A percentile compares a stretch with the other conserved stretches of the same genome.
phyloP scores from a whole-genome alignment of 805 yeast genomes.

The Pichia cephalocereana region DNA sequence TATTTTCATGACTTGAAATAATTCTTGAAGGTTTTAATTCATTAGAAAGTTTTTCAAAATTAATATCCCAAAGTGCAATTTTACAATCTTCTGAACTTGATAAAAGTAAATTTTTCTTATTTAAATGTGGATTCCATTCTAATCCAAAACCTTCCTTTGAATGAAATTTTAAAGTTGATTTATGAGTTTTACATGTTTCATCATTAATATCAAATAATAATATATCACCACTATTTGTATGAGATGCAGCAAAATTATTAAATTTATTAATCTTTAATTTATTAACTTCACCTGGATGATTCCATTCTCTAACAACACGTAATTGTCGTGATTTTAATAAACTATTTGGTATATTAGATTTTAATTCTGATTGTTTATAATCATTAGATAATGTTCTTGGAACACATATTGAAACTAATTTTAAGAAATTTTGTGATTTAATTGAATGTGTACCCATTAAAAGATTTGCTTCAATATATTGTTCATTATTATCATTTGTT shows the following conservation, averaged over 20 bases:
- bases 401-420: constrained; percentile 34
- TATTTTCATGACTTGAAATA: constrained; percentile 43
- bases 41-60: constrained; percentile 4
- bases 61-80: constrained; percentile 64
- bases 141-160: constrained; percentile 59
- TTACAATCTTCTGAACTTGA: constrained; percentile 61
- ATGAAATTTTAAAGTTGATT: constrained; percentile 41
- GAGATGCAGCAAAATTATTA: constrained; percentile 42
- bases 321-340: constrained; percentile 29
- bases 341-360: constrained; percentile 13
- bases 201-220: constrained; percentile 31
- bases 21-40: constrained; percentile 35
- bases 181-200: constrained; percentile 9
- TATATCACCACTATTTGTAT: constrained; percentile 44
- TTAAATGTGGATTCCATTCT: constrained; percentile 46
- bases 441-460: constrained; percentile 41
- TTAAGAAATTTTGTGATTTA: constrained; percentile 34
- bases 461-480: constrained; percentile 21
- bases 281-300: constrained; percentile 61
- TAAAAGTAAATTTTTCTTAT: constrained; percentile 34
- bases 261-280: constrained; percentile 46
- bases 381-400: constrained; percentile 43
- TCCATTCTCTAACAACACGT: constrained; percentile 39
- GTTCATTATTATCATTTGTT: constrained; percentile 5
- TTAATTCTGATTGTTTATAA: background rate